These are phyloP conservation scores for Aureobasidium pullulans DNA, from an alignment of 2,329 filamentous ascomycete genomes.

Conservation along the genomic window DNA sequence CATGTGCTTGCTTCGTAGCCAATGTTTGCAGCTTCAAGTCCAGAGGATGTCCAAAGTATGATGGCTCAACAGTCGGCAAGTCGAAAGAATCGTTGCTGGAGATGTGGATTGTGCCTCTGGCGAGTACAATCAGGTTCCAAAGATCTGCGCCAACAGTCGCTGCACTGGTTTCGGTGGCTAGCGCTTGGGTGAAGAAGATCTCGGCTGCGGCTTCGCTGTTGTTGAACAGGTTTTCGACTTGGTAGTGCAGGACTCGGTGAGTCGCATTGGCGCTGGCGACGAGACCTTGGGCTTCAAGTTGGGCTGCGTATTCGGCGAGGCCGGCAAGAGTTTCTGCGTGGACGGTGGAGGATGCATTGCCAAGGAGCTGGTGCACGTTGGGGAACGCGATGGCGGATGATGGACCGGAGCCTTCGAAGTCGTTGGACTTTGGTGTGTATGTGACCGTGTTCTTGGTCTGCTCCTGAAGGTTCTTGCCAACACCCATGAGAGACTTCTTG, in stretches of 20 bases:
- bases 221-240: conserved; percentile 23
- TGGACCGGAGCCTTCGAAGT: conserved; percentile 32
- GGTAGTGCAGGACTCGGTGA: conserved; percentile 18
- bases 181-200: conserved; percentile 33
- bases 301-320: conserved; percentile 24
- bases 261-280: conserved; percentile 21
- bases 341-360: conserved; percentile 21
- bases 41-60: conserved; percentile 35
- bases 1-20: conserved; percentile 26
- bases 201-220: conserved; percentile 20
- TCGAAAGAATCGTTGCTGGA: conserved; percentile 22
- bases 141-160: conserved; percentile 28
- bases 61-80: conserved; percentile 34
- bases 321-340: conserved; percentile 22
- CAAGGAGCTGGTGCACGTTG: conserved; percentile 31
- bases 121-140: conserved; percentile 28
- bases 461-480: conserved; percentile 29
- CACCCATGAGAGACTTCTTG: conserved; percentile 19
- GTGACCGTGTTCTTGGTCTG: conserved; percentile 11
- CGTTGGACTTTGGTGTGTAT: conserved; percentile 20
- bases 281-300: conserved; percentile 16
- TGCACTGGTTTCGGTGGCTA: conserved; percentile 17
- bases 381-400: conserved; percentile 31
- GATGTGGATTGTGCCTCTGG: conserved; percentile 23
- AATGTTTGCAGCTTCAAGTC: conserved; percentile 30